These are phyloP conservation scores for Stemphylium lycopersici DNA, from an alignment of 2,329 filamentous ascomycete species.

Conservation along the genomic window DNA sequence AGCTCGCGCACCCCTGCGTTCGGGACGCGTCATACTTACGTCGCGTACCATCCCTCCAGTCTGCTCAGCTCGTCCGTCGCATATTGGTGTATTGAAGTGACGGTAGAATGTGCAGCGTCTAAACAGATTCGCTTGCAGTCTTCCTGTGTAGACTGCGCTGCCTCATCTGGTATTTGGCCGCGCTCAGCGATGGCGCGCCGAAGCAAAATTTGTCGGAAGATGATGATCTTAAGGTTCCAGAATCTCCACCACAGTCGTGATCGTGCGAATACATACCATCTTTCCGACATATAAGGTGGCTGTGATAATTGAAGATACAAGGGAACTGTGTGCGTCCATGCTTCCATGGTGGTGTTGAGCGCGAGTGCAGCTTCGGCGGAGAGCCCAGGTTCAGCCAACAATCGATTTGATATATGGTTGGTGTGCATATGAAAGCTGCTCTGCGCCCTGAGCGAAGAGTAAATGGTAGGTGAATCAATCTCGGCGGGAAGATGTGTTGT, in stretches of 20 bases:
- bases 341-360: slow-evolving; percentile 24
- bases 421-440: slow-evolving; percentile 34
- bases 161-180: slow-evolving; percentile 25
- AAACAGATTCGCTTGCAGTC: slow-evolving; percentile 32
- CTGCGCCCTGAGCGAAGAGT: slow-evolving; percentile 28
- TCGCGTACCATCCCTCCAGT: slow-evolving; percentile 35
- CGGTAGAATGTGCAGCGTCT: slow-evolving; percentile 32
- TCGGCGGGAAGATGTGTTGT: slow-evolving; percentile 25
- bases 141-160: slow-evolving; percentile 26
- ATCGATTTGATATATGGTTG: slow-evolving; percentile 31
- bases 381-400: slow-evolving; percentile 32
- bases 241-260: slow-evolving; percentile 35
- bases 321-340: slow-evolving; percentile 26
- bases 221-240: slow-evolving; percentile 36
- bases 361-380: slow-evolving; percentile 33
- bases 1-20: neutral
- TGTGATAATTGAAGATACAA: slow-evolving; percentile 23
- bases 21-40: slow-evolving; percentile 18
- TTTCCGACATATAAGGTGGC: slow-evolving; percentile 11
- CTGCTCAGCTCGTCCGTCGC: slow-evolving; percentile 25
- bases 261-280: slow-evolving; percentile 31
- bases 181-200: slow-evolving; percentile 30
- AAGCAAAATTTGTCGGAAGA: slow-evolving; percentile 33
- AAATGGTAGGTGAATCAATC: slow-evolving; percentile 25
- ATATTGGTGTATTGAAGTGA: slow-evolving; percentile 32